Conservation (phyloP, 495 filamentous ascomycete species). For the Penicillium odoratum region DNA sequence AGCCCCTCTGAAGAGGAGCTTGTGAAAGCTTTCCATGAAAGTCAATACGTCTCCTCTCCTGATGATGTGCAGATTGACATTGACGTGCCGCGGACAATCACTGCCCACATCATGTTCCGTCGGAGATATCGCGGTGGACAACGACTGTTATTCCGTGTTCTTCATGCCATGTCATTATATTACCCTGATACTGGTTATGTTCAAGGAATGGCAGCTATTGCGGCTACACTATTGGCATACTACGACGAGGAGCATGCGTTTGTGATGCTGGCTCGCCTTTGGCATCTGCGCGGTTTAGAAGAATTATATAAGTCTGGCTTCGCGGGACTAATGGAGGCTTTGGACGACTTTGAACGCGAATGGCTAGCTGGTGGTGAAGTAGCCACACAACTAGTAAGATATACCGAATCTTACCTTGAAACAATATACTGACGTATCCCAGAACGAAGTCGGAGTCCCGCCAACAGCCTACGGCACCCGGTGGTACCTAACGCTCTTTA, state of each 20-base stretch:
- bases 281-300: conserved; percentile 84
- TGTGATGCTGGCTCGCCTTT: conserved; percentile 90
- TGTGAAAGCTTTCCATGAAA: conserved; percentile 64
- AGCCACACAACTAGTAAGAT: conserved; percentile 72
- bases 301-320: conserved; percentile 83
- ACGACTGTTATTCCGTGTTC: conserved; percentile 85
- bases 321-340: conserved; percentile 79
- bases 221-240: conserved; percentile 91
- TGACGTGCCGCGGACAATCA: conserved; percentile 94
- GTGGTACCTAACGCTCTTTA: conserved; percentile 98
- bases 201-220: conserved; percentile 94
- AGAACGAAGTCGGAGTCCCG: conserved; percentile 78
- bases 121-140: conserved; percentile 88
- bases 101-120: conserved; percentile 96
- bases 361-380: conserved; percentile 82
- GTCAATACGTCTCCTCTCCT: conserved; percentile 69
- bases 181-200: conserved; percentile 94
- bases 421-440: conserved; percentile 1
- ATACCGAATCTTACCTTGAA: background rate
- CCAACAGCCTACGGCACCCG: conserved; percentile 91
- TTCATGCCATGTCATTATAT: conserved; percentile 88
- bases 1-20: conserved; percentile 69
- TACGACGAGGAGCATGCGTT: conserved; percentile 95
- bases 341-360: conserved; percentile 82
- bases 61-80: conserved; percentile 98